These are phyloP conservation scores for Metschnikowia amazonensis DNA, from an alignment of 805 yeast genomes.

Conservation along the genomic window DNA sequence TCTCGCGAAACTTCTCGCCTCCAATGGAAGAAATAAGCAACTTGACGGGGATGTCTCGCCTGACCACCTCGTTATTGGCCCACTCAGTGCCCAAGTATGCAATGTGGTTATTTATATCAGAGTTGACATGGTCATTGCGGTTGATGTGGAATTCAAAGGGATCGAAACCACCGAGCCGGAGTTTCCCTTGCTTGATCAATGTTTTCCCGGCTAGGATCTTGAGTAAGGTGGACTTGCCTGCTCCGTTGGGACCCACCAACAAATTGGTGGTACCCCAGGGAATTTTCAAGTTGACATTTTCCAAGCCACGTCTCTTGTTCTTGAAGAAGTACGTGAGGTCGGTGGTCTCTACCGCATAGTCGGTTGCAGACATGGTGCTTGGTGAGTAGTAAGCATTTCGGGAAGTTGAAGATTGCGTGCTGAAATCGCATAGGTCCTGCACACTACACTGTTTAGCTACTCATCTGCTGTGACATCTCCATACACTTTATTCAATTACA, in stretches of 20 bases:
- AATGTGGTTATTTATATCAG: constrained; percentile 46
- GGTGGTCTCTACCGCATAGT: constrained; percentile 56
- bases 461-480: neutral
- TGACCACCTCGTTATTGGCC: constrained; percentile 88
- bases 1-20: constrained; percentile 55
- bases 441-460: neutral
- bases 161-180: constrained; percentile 75
- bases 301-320: constrained; percentile 57
- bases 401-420: neutral
- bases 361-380: constrained; percentile 10
- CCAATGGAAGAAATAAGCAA: constrained; percentile 79
- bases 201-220: constrained; percentile 89
- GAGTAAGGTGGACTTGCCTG: constrained; percentile 90
- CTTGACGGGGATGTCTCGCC: constrained; percentile 86
- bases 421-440: neutral
- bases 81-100: constrained; percentile 96
- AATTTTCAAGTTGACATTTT: constrained; percentile 56
- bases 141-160: constrained; percentile 69
- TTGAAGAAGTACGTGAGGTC: constrained; percentile 67
- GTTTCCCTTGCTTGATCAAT: constrained; percentile 66
- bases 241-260: constrained; percentile 92
- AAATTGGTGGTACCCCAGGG: constrained; percentile 73
- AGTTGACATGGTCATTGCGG: constrained; percentile 39
- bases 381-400: neutral
- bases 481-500: neutral